Conservation (phyloP, 2,329 filamentous ascomycete genomes). For the Tolypocladium tundrense region DNA sequence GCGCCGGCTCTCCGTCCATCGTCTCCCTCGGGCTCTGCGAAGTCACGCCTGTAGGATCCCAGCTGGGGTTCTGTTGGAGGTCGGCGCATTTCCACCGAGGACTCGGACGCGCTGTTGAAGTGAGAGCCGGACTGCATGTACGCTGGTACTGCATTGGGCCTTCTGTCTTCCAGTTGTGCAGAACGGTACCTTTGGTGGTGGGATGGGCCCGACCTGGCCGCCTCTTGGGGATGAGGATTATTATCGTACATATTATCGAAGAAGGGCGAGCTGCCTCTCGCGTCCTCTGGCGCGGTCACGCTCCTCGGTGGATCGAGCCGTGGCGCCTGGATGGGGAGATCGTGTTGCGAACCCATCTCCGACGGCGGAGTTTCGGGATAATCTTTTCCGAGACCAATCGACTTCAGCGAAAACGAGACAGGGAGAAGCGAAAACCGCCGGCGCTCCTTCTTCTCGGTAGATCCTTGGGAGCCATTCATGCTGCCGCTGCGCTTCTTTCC, state of each 20-base stretch:
- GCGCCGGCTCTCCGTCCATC: constrained; percentile 27
- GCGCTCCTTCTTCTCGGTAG: constrained; percentile 46
- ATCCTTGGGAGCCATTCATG: constrained; percentile 44
- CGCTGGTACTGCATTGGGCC: constrained; percentile 32
- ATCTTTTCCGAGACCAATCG: constrained; percentile 51
- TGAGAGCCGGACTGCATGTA: constrained; percentile 35
- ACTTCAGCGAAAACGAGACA: constrained; percentile 52
- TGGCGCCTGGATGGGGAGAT: constrained; percentile 40
- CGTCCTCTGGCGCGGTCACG: constrained; percentile 24
- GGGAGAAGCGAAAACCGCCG: constrained; percentile 65
- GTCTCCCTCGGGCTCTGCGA: constrained; percentile 31
- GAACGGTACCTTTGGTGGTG: constrained; percentile 33
- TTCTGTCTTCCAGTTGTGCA: constrained; percentile 26
- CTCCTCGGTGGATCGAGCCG: constrained; percentile 17
- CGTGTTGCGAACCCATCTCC: constrained; percentile 39
- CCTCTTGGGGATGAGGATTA: constrained; percentile 23
- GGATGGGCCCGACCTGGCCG: constrained; percentile 21
- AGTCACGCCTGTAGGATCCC: constrained; percentile 33
- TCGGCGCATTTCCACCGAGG: constrained; percentile 38
- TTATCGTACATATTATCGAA: constrained; percentile 30
- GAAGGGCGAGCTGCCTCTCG: constrained; percentile 24
- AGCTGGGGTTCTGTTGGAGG: constrained; percentile 27
- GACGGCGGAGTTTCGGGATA: constrained; percentile 26
- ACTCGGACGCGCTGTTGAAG: constrained; percentile 42
- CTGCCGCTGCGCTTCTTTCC: constrained; percentile 63